A percentile compares a stretch with the other conserved stretches of the same genome.
These are phyloP conservation scores for Seiridium unicorne DNA, from an alignment of 2,329 filamentous ascomycete species.

Conservation along the genomic window DNA sequence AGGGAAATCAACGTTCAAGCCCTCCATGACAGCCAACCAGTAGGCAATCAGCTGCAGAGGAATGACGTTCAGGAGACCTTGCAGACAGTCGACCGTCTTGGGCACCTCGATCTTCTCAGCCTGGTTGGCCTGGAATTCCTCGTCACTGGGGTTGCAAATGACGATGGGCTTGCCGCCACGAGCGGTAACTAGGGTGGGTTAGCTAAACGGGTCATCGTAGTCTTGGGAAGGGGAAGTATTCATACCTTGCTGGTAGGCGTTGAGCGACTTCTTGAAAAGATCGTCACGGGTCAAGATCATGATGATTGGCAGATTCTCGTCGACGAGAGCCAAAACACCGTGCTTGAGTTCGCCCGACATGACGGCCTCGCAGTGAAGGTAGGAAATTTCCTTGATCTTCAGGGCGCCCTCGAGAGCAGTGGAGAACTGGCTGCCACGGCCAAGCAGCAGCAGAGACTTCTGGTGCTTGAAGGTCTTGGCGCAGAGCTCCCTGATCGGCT, in stretches of 20 bases:
- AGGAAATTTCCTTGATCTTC: conserved; percentile 99
- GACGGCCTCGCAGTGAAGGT: conserved; percentile 98
- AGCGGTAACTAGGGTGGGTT: conserved; percentile 70
- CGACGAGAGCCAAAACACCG: conserved; percentile 93
- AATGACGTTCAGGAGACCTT: conserved; percentile 96
- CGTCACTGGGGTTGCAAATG: conserved; percentile 89
- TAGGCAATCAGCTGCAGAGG: conserved; percentile 97
- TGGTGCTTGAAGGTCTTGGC: conserved; percentile 93
- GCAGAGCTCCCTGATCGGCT: conserved; percentile 92
- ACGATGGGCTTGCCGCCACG: conserved; percentile 95
- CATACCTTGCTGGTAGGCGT: conserved; percentile 95
- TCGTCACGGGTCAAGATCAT: conserved; percentile 98
- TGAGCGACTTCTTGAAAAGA: conserved; percentile 98
- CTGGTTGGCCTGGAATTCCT: conserved; percentile 83
- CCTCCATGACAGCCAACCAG: conserved; percentile 96
- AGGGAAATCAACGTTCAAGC: conserved; percentile 96
- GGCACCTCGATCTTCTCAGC: conserved; percentile 98
- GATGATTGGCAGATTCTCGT: conserved; percentile 98
- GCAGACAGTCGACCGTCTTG: conserved; percentile 89
- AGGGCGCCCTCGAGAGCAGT: conserved; percentile 95
- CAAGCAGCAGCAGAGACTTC: conserved; percentile 90
- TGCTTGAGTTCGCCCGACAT: conserved; percentile 99
- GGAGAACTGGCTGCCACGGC: conserved; percentile 93
- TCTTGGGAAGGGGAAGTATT: conserved; percentile 9
- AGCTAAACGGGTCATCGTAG: conserved; percentile 13